These are phyloP conservation scores for Aspergillus chevalieri DNA, from an alignment of 2,329 filamentous ascomycete species.

Conservation along the genomic window DNA sequence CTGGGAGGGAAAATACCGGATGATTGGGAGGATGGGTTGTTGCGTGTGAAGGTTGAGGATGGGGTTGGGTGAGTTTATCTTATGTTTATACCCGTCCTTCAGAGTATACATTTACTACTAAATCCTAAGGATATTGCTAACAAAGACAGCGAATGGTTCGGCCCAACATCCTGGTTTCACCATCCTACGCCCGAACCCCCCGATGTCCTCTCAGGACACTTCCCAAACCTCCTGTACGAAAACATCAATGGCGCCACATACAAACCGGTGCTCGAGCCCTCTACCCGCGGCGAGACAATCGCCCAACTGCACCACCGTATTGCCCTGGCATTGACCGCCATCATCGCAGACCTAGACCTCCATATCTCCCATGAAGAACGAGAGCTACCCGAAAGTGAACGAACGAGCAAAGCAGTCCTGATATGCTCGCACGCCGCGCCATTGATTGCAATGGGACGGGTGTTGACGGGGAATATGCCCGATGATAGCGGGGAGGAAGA, in stretches of 20 bases:
- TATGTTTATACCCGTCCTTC: not conserved
- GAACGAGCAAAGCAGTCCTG: constrained; percentile 56
- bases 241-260: constrained; percentile 45
- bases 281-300: constrained; percentile 70
- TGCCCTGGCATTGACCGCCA: constrained; percentile 60
- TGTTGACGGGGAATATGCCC: constrained; percentile 72
- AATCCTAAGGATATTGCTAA: too few relatives aligned
- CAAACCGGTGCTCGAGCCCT: constrained; percentile 60
- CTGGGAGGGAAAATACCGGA: constrained; percentile 19
- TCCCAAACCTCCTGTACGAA: constrained; percentile 49
- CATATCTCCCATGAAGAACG: constrained; percentile 44
- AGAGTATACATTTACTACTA: not conserved
- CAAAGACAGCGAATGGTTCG: constrained; percentile 75
- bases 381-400: constrained; percentile 41
- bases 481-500: constrained; percentile 66
- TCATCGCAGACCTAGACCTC: constrained; percentile 66
- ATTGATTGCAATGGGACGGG: constrained; percentile 78
- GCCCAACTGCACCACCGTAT: constrained; percentile 73
- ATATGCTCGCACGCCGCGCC: constrained; percentile 87
- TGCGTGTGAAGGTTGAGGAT: constrained; percentile 46
- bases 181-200: constrained; percentile 72
- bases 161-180: constrained; percentile 67
- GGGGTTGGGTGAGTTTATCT: constrained; percentile 43
- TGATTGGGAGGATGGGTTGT: constrained; percentile 30
- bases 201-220: constrained; percentile 58